Base-by-base conservation (phyloP, 148 eudicot genomes). In the Rhododendron henanense region DNA sequence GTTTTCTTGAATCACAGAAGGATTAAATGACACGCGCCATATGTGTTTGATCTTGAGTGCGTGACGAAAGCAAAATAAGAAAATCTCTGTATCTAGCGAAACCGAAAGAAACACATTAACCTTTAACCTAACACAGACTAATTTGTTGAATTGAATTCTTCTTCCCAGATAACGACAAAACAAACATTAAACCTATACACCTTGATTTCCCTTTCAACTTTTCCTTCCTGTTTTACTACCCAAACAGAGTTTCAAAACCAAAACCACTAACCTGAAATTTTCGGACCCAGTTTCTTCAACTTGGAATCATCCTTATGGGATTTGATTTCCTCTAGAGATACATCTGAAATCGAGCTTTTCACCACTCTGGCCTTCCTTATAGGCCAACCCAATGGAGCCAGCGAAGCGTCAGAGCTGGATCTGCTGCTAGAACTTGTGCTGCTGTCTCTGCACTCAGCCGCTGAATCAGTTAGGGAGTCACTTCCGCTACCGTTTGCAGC, bases 371-470 rank as follows among this genome's bases (percentile, higher is more conserved):
- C 93, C 78, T 94, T 96, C 18, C 87, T 84, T 81, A 96, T 94
- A 1, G 98, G 98, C 99, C 99, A 96, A 53, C 98, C 96, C 81
- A 96, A 91, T 16, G 88, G 88, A 77, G 94, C 63, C 81, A 91
- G 88, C 2, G 95, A 87, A 79, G 92, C 83, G 71, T 90, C 91
- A 76, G 86, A 86, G 84, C 94, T 91, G 77, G 88, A 88, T 89
- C 92, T 90, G 84, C 92, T 90, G 84, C 91, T 91, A 57, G 88
- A 90, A 86, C 86, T 73, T 33, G 88, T 83, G 75, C 90, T 88
- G 80, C 90, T 92, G 80, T 75, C 75, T 69, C 75, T 69, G 75
- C 75, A 10, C 75, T 69, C 75, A 10, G 75, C 37, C 37, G 75
- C 16, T 31, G 75, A 69, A 69, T 69, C 87, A 21, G 87, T 79